Base-by-base conservation (phyloP, 2,329 filamentous ascomycete species). In the Colletotrichum simmondsii region DNA sequence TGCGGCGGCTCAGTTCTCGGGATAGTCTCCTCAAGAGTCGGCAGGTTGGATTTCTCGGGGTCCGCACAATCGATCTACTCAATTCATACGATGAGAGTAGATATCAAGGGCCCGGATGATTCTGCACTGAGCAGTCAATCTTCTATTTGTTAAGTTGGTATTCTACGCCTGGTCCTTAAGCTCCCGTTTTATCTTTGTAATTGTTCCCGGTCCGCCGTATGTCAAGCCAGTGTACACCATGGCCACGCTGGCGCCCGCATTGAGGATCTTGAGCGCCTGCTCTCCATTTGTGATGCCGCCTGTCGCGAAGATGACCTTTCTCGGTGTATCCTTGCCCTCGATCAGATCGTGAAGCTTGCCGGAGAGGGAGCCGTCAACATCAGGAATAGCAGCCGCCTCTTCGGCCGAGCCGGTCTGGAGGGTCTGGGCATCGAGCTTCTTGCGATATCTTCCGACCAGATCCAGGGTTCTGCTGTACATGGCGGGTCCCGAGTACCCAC, bases 251-350 rank as follows among this genome's bases (percentile, higher is more conserved):
- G 97, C 97, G 10, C 97, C 97, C 0, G 95, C 95, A 76, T 97
- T 94, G 61, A 98, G 87, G 7, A 96, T 90, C 83, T 94, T 88
- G 16, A 94, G 85, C 10, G 95, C 97, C 83, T 98, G 93, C 75
- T 93, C 88, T 5, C 97, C 97, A 75, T 93, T 96, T 1, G 93
- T 97, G 79, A 99, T 96, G 22, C 97, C 97, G 1, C 97, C 97
- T 0, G 95, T 97, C 0, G 96, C 96, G 80, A 98, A 98, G 73
- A 99, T 93, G 65, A 95, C 92, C 84, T 98, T 98, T 60, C 88
- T 88, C 72, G 85, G 74, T 4, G 72, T 35, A 63, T 77, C 78
- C 46, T 73, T 76, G 22, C 73, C 75, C 62, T 75, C 76, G 12
- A 73, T 52, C 35, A 73, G 24, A 49, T 67, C 66, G 57, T 72